phyloP scores from a whole-genome alignment of 2,329 filamentous ascomycete species.

The Trichoderma hamatum region DNA sequence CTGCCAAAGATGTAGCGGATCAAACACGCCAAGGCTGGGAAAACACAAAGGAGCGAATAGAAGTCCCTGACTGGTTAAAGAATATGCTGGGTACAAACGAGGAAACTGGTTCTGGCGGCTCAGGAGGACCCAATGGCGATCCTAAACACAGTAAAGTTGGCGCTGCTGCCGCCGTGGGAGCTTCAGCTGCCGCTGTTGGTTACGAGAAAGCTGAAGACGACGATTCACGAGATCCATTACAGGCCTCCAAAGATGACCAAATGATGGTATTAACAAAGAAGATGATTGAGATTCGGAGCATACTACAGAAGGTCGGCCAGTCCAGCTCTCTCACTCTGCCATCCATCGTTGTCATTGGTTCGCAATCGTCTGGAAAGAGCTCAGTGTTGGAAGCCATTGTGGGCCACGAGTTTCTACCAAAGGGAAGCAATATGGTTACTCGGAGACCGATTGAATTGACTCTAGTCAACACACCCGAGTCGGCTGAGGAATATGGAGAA shows the following conservation, averaged over 20 bases:
- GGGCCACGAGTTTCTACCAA: slow-evolving; percentile 95
- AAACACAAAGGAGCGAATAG: slow-evolving; percentile 77
- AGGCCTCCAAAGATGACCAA: slow-evolving; percentile 84
- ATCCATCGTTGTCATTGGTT: slow-evolving; percentile 98
- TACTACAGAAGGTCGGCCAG: slow-evolving; percentile 89
- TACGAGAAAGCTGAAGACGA: slow-evolving; percentile 71
- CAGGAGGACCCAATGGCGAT: slow-evolving; percentile 55
- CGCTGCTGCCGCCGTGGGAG: slow-evolving; percentile 67
- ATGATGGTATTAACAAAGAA: slow-evolving; percentile 99
- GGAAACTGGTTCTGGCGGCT: slow-evolving; percentile 56
- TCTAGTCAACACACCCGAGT: slow-evolving; percentile 89
- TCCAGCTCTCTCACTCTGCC: slow-evolving; percentile 85
- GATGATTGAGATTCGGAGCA: slow-evolving; percentile 97
- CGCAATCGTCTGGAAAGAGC: slow-evolving; percentile 97
- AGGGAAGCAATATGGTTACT: slow-evolving; percentile 99
- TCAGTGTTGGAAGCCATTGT: slow-evolving; percentile 97
- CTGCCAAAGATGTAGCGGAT: slow-evolving; percentile 72
- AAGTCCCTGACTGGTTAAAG: slow-evolving; percentile 75
- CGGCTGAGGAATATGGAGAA: slow-evolving; percentile 88
- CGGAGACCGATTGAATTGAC: slow-evolving; percentile 94
- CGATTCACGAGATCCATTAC: slow-evolving; percentile 61
- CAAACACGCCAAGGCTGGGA: slow-evolving; percentile 83
- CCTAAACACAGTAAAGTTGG: slow-evolving; percentile 63
- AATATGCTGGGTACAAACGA: slow-evolving; percentile 68
- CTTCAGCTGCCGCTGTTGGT: slow-evolving; percentile 77